These are phyloP conservation scores for Xerocomellus chrysenteron DNA, from an alignment of 768 basidiomycete genomes.

Conservation along the genomic window DNA sequence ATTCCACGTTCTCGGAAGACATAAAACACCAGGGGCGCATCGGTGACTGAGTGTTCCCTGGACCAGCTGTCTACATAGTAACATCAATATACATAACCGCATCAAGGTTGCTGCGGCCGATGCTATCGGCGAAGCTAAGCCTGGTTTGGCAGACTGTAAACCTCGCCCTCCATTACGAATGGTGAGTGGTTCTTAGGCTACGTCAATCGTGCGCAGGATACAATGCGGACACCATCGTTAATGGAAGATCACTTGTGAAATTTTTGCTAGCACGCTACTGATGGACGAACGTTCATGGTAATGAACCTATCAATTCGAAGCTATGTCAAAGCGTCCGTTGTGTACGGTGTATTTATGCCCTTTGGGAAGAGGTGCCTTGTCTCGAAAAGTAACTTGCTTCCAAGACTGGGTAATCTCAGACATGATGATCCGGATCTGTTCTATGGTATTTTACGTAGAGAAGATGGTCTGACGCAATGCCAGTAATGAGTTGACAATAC, in stretches of 20 bases:
- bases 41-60: not conserved
- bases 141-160: slow-evolving; percentile 3
- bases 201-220: not conserved
- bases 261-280: not conserved
- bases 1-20: not conserved
- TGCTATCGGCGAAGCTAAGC: slow-evolving; percentile 10
- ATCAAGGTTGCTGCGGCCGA: slow-evolving; percentile 20
- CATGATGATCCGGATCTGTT: slow-evolving; percentile 13
- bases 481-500: slow-evolving; percentile 3
- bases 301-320: slow-evolving; percentile 3
- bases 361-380: slow-evolving; percentile 13
- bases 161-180: not conserved
- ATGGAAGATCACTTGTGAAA: slow-evolving; percentile 2
- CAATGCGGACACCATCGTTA: not conserved
- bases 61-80: not conserved
- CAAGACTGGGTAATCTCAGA: slow-evolving; percentile 8
- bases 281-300: slow-evolving; percentile 8
- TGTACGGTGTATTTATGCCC: slow-evolving; percentile 14
- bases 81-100: slow-evolving; percentile 6
- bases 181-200: not conserved
- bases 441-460: slow-evolving; percentile 23
- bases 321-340: slow-evolving; percentile 13
- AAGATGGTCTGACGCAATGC: slow-evolving; percentile 10
- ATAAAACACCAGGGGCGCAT: not conserved
- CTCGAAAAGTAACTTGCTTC: slow-evolving; percentile 7